Percentiles rank a stretch among this genome's conserved stretches.
Conservation (phyloP, 179 eudicot species). For the Beta corolliflora region DNA sequence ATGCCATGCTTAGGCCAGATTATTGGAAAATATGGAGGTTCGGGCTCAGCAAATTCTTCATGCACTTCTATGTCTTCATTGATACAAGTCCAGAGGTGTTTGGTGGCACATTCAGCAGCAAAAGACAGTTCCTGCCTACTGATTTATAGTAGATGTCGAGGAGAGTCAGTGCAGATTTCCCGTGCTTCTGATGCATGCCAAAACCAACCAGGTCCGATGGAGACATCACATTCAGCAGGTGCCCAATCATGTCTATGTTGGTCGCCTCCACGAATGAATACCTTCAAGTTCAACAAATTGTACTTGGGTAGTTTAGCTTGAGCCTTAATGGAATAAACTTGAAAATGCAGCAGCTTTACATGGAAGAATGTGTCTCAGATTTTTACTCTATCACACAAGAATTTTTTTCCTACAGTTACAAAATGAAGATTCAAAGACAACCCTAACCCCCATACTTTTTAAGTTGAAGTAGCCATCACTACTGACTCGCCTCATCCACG, state of each 20-base stretch:
- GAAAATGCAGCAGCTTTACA: background rate
- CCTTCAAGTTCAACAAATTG: constrained; percentile 30
- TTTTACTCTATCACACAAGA: background rate
- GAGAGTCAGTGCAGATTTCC: constrained; percentile 61
- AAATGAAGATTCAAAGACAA: background rate
- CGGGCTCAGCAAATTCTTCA: constrained; percentile 61
- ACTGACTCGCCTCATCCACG: too few species aligned
- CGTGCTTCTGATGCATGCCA: constrained; percentile 82
- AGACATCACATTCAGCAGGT: constrained; percentile 90
- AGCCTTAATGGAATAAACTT: background rate
- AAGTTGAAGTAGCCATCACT: too few species aligned
- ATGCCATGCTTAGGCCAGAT: constrained; percentile 52
- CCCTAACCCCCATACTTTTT: background rate
- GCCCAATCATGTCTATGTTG: constrained; percentile 80
- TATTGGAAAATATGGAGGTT: constrained; percentile 56
- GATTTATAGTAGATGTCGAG: constrained; percentile 81
- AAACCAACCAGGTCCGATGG: constrained; percentile 92
- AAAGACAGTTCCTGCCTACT: constrained; percentile 78
- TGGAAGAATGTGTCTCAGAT: background rate
- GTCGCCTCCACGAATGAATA: constrained; percentile 66
- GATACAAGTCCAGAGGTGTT: constrained; percentile 85
- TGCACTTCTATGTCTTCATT: constrained; percentile 70
- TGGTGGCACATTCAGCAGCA: constrained; percentile 77
- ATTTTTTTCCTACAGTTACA: background rate
- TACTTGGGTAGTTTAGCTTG: background rate